Percentiles rank a stretch among this genome's conserved stretches.
Evolutionary conservation across 345 rosid species (phyloP).

Genomic region (Nephelium lappaceum): DNA sequence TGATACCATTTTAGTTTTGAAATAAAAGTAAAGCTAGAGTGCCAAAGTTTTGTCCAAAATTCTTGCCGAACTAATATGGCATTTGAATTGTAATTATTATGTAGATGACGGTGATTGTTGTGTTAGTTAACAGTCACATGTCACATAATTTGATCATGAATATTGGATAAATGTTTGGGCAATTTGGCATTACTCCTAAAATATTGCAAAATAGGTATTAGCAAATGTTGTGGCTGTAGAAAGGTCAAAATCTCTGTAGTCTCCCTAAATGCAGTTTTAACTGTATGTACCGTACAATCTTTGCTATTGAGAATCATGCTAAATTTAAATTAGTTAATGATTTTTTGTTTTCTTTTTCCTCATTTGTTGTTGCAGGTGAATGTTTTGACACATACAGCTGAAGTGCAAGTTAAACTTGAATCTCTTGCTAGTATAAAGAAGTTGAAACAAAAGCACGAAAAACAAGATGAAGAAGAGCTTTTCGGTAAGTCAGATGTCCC

Average conservation of each 20-base stretch:
- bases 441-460: conserved; percentile 45
- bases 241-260: neutral
- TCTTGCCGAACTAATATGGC: neutral
- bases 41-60: neutral
- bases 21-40: neutral
- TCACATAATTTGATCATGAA: neutral
- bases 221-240: neutral
- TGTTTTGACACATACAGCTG: conserved; percentile 62
- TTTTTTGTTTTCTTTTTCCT: neutral
- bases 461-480: conserved; percentile 62
- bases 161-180: neutral
- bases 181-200: no score
- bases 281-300: neutral
- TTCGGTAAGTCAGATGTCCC: conserved; percentile 17
- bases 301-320: neutral
- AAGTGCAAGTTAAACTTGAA: conserved; percentile 27
- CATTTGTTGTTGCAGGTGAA: conserved; percentile 56
- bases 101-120: no score
- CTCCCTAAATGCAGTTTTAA: neutral
- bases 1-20: neutral
- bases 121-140: no score
- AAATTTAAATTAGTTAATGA: neutral
- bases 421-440: conserved; percentile 20
- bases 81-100: neutral
- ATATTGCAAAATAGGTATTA: neutral